Conservation (phyloP, 1,139 yeast genomes). For the Yamadazyma songkhlaensis region DNA sequence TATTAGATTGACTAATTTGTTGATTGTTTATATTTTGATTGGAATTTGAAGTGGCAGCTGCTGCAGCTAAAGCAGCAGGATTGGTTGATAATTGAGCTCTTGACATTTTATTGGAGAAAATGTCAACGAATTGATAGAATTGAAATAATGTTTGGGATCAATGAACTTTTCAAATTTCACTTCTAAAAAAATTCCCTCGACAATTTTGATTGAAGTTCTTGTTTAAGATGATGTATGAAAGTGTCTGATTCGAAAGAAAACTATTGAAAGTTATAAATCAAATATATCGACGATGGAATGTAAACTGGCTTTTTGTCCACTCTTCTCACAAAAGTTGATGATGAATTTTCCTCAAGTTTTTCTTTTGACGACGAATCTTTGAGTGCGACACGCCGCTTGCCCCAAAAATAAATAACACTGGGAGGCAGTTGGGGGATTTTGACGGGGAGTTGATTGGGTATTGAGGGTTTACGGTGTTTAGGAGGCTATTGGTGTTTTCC, state of each 20-base stretch:
- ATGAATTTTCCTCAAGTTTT: constrained; percentile 3
- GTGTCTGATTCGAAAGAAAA: neutral
- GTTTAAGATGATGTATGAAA: no score
- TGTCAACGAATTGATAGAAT: neutral
- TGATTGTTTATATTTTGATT: constrained; percentile 11
- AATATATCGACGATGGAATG: neutral
- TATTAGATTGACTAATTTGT: constrained; percentile 4
- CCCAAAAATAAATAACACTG: no score
- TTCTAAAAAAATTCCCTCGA: neutral
- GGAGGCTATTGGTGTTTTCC: no score
- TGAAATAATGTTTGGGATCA: no score
- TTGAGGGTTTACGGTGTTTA: no score
- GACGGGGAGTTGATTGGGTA: no score
- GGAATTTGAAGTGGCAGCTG: constrained; percentile 19
- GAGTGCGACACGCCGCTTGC: neutral
- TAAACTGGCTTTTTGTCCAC: constrained; percentile 5
- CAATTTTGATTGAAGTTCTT: neutral
- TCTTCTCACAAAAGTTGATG: constrained; percentile 3
- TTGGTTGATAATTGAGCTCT: constrained; percentile 21
- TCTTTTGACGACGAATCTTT: constrained; percentile 1
- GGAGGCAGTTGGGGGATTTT: no score
- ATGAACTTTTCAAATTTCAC: no score
- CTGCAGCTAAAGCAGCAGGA: constrained; percentile 42
- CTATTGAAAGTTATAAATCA: neutral
- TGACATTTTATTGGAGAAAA: no score